Base-by-base conservation (phyloP, 2,329 filamentous ascomycete species). In the Colletotrichum australisinense region DNA sequence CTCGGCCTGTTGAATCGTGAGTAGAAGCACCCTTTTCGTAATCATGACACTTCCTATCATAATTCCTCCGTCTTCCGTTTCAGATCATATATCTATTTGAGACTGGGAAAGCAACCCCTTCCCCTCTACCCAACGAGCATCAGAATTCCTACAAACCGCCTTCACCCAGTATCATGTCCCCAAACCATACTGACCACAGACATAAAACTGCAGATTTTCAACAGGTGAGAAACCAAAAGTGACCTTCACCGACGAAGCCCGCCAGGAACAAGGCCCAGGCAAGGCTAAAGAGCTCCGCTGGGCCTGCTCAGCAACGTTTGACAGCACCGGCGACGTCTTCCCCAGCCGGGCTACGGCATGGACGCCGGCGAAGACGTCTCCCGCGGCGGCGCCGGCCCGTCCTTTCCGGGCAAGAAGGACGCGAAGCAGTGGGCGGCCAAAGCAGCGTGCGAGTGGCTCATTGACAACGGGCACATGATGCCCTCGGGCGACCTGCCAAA, bases 381-480 rank as follows among this genome's bases (percentile, higher is more conserved):
- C 9, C 19, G 79, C n/a, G 28, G 19, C 14, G 46, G 8, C 49
- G 22, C 46, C 6, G 68, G 62, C 35, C 71, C 71, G 8, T 60
- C 70, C 55, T 73, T 73, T 60, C 58, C n/a, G 46, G 56, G 67
- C 22, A 73, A 73, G 60, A 60, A 84, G 80, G 78, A 86, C 46
- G 88, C 89, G 28, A 90, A 88, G 78, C 82, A 86, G 73, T 89
- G 86, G 74, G 88, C 89, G 0, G 88, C 88, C 26, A 85, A 84
- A 75, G 83, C 82, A 14, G 87, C 87, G 28, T 75, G 86, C 26
- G 78, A 83, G 8, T 88, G 83, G 80, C 80, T 89, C 19, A 76
- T 78, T 24, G 67, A 52, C 3, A 73, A 79, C 28, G 76, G 76
- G 9, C 73, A 76, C 38, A 82, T 84, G 78, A 77, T 76, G 1